Conservation (phyloP, 495 filamentous ascomycete genomes). For the Glarea lozoyensis region DNA sequence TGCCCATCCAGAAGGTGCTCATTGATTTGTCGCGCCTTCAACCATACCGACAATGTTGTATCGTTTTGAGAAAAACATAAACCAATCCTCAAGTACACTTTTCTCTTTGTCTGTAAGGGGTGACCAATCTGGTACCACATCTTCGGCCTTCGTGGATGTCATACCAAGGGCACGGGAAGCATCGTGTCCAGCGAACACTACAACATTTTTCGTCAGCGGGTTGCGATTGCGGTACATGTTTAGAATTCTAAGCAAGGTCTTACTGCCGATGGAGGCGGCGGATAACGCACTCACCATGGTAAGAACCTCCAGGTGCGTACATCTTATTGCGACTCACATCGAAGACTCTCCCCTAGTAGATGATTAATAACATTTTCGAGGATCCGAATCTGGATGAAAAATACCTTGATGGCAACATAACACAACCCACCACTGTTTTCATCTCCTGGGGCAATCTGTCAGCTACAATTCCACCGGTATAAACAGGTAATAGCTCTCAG, state of each 20-base stretch:
- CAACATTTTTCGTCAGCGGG: background rate
- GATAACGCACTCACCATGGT: slow-evolving; percentile 77
- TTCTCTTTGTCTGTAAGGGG: slow-evolving; percentile 85
- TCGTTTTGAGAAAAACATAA: slow-evolving; percentile 88
- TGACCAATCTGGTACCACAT: slow-evolving; percentile 76
- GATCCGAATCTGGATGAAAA: too few relatives aligned
- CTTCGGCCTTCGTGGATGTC: slow-evolving; percentile 79
- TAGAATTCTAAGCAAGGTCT: too few relatives aligned
- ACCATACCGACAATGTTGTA: slow-evolving; percentile 90
- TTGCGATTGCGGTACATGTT: too few relatives aligned
- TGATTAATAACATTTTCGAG: too few relatives aligned
- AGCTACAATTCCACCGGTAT: background rate
- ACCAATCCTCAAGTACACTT: slow-evolving; percentile 79
- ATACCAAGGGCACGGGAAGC: slow-evolving; percentile 79
- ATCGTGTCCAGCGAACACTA: slow-evolving; percentile 94
- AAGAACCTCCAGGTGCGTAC: slow-evolving; percentile 76
- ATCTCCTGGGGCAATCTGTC: slow-evolving; percentile 33
- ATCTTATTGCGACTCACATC: slow-evolving; percentile 82
- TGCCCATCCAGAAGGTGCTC: too few relatives aligned
- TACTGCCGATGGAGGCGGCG: too few relatives aligned
- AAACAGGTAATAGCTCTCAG: background rate
- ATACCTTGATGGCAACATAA: slow-evolving; percentile 86
- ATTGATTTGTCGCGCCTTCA: slow-evolving; percentile 7
- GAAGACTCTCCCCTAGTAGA: slow-evolving; percentile 68
- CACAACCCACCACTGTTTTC: slow-evolving; percentile 58